Percentiles rank a stretch among this genome's conserved stretches.
Evolutionary conservation across 805 yeast species (phyloP).

Genomic region (Myxozyma nipponensis): DNA sequence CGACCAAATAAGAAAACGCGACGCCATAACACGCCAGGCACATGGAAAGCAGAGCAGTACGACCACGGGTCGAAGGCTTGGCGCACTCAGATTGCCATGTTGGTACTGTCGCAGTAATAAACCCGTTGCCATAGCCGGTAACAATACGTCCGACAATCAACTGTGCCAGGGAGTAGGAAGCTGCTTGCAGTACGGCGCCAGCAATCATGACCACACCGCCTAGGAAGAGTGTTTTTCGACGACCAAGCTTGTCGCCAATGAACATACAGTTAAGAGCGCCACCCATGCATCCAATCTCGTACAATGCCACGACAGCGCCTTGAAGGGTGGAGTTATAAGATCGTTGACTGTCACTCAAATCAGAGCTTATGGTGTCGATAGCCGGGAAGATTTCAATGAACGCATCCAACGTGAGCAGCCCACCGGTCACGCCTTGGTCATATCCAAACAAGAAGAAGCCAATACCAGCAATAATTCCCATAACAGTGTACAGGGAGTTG

Average conservation of each 20-base stretch:
- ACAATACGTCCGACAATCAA: constrained; percentile 69
- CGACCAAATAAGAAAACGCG: constrained; percentile 66
- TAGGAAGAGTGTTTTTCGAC: constrained; percentile 56
- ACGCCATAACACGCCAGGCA: constrained; percentile 71
- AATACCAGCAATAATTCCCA: constrained; percentile 57
- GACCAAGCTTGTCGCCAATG: constrained; percentile 60
- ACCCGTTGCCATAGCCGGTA: constrained; percentile 73
- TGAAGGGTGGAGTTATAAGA: constrained; percentile 18
- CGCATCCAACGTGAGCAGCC: constrained; percentile 17
- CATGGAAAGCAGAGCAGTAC: constrained; percentile 66
- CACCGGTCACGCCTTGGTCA: constrained; percentile 71
- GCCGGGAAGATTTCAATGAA: constrained; percentile 16
- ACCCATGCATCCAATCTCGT: constrained; percentile 71
- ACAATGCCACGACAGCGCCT: constrained; percentile 36
- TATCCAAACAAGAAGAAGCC: constrained; percentile 75
- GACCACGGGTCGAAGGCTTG: constrained; percentile 62
- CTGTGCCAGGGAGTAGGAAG: constrained; percentile 61
- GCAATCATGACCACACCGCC: constrained; percentile 57
- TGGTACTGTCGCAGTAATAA: constrained; percentile 76
- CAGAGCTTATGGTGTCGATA: constrained; percentile 4
- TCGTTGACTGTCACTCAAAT: constrained; percentile 1
- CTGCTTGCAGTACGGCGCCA: constrained; percentile 57
- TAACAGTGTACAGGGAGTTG: constrained; percentile 45
- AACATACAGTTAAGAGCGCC: constrained; percentile 64
- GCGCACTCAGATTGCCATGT: constrained; percentile 78